A percentile compares a stretch with the other conserved stretches of the same genome.
Conservation (phyloP, 768 basidiomycete genomes). For the Paxillus ammoniavirescens region DNA sequence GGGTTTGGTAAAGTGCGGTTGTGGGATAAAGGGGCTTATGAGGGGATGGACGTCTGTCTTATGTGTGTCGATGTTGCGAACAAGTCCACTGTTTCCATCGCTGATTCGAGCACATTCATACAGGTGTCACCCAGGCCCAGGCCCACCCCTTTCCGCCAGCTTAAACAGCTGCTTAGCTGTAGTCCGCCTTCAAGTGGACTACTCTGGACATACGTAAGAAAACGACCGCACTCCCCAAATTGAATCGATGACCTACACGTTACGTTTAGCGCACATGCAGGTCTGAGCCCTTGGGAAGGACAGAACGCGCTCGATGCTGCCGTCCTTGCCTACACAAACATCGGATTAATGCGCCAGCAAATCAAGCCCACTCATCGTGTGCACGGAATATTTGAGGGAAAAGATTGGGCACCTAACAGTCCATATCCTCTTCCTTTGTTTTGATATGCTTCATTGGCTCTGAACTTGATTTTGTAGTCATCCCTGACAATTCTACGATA, state of each 20-base stretch:
- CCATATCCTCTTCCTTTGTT: conserved; percentile 18
- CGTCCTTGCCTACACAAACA: conserved; percentile 79
- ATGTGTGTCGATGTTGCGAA: conserved; percentile 45
- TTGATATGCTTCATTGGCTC: background rate
- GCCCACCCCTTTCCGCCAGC: conserved; percentile 66
- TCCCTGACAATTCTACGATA: conserved; percentile 79
- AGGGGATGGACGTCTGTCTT: conserved; percentile 74
- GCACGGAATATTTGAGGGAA: conserved; percentile 76
- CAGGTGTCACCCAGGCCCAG: conserved; percentile 83
- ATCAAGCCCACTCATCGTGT: conserved; percentile 73
- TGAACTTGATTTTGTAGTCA: conserved; percentile 46
- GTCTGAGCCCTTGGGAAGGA: conserved; percentile 82
- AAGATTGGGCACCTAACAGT: conserved; percentile 76
- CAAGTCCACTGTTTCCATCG: background rate
- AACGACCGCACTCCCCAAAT: background rate
- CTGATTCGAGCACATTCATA: background rate
- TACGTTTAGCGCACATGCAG: conserved; percentile 64
- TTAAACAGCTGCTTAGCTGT: conserved; percentile 65
- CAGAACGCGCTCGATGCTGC: conserved; percentile 83
- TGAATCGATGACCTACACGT: background rate
- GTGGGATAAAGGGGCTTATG: conserved; percentile 70
- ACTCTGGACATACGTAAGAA: conserved; percentile 67
- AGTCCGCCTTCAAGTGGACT: conserved; percentile 60
- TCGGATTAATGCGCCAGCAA: conserved; percentile 81
- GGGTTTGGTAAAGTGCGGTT: conserved; percentile 70